These are phyloP conservation scores for Hylodesmum podocarpum DNA, from an alignment of 306 rosid species.

Conservation along the genomic window DNA sequence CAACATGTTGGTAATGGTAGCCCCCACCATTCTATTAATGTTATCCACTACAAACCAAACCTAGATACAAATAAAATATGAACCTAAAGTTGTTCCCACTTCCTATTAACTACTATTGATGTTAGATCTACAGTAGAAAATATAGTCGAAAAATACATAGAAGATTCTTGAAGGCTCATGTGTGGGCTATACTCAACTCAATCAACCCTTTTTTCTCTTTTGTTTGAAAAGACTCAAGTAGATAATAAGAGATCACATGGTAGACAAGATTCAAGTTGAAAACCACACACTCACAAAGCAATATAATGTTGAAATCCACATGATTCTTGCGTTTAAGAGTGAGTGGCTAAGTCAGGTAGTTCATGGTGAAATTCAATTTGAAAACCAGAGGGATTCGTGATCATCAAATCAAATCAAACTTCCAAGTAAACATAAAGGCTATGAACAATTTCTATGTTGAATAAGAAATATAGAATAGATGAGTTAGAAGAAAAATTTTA, in stretches of 20 bases:
- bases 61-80: conserved; percentile 3
- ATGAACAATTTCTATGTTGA: background rate
- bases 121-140: background rate
- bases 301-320: background rate
- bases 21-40: conserved; percentile 31
- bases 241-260: background rate
- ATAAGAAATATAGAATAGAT: background rate
- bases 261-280: background rate
- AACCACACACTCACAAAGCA: background rate
- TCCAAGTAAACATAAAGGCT: conserved; percentile 29
- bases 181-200: background rate
- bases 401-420: background rate
- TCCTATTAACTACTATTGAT: background rate
- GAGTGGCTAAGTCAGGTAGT: background rate
- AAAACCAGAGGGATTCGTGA: background rate
- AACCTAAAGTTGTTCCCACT: background rate
- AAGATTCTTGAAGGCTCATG: conserved; percentile 16
- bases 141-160: background rate
- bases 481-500: conserved; percentile 25
- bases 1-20: background rate
- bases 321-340: background rate
- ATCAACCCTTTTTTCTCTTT: background rate
- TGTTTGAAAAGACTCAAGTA: background rate
- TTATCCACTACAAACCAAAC: conserved; percentile 28
- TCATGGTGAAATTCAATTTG: conserved; percentile 17